Evolutionary conservation across 345 rosid species (phyloP), one percentile per base, ranked within the genome.

Genomic region (Bretschneidera sinensis): DNA sequence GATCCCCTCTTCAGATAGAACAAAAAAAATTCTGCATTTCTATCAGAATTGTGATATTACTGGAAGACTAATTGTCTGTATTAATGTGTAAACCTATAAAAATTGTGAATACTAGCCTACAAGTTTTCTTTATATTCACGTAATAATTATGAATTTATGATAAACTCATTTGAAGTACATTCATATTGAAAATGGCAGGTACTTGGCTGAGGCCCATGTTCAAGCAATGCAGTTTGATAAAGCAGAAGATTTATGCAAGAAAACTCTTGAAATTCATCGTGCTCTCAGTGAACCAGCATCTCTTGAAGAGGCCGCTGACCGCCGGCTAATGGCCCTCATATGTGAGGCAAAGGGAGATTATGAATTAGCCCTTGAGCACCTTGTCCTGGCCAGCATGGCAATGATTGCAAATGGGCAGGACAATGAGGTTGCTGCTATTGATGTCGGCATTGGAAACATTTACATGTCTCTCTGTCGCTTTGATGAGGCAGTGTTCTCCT

Each of bases 381-480:
- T 95, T 64, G 99, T 95, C 48, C 92, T 95, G 39, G 94, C 99
- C 28, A 95, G 99, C 74, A 95, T 91, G 99, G 96, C 98, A 13
- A 95, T 91, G 99, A 87, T 91, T 60, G 95, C 99, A 0, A 86
- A 79, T 43, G 98, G 88, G 48, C 99, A 88, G 66, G 99, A 88
- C 59, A 82, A 71, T 1, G 99, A 90, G 76, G 97, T 94, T 61
- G 99, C 97, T 17, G 83, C 99, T 5, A 91, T 94, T 17, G 99
- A 94, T 70, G 89, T 90, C 63, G 85, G 99, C 83, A 83, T 94
- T 62, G 99, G 99, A 50, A 94, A 94, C 61, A 73, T 88, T 45
- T 94, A 94, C 73, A 81, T 86, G 90, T 77, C 92, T 2, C 81
- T 94, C 15, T 86, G 96, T 63, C 89, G 99, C 59, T 91, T 90